Evolutionary conservation across 768 basidiomycete species (phyloP).

Genomic region (Pilatotrama ljubarskyi): DNA sequence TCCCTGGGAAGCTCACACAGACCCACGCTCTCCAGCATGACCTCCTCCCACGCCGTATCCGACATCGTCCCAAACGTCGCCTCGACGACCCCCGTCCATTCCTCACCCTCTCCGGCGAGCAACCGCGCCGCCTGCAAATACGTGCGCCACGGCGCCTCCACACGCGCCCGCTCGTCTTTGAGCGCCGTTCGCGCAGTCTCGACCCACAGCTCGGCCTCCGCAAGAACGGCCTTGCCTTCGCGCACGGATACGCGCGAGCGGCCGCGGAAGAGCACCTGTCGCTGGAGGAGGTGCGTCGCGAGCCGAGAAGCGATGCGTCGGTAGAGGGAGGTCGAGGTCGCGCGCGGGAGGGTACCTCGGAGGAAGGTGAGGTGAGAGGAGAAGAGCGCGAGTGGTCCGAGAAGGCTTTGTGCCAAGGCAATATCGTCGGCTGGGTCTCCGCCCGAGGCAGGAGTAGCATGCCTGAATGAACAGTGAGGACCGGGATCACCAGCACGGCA

Average conservation of each 20-base stretch:
- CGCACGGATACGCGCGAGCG: conserved; percentile 53
- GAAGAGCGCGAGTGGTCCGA: conserved; percentile 75
- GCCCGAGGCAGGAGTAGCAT: conserved; percentile 31
- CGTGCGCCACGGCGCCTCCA: conserved; percentile 76
- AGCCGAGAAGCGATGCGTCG: conserved; percentile 70
- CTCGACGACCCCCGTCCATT: conserved; percentile 48
- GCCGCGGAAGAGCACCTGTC: conserved; percentile 78
- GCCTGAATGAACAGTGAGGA: conserved; percentile 13
- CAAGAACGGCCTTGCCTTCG: conserved; percentile 62
- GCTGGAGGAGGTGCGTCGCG: conserved; percentile 78
- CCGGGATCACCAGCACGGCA: neutral
- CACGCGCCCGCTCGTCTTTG: conserved; percentile 43
- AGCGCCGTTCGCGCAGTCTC: conserved; percentile 72
- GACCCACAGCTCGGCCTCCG: conserved; percentile 82
- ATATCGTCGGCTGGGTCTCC: conserved; percentile 35
- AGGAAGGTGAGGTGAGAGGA: conserved; percentile 79
- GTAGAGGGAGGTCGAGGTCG: conserved; percentile 64
- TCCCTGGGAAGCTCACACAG: conserved; percentile 62
- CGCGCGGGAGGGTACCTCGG: conserved; percentile 58
- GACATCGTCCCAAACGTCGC: conserved; percentile 46
- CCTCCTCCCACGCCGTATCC: conserved; percentile 52
- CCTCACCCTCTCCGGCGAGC: conserved; percentile 57
- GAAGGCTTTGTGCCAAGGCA: conserved; percentile 66
- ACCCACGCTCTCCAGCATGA: conserved; percentile 52
- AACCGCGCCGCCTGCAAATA: conserved; percentile 71